Evolutionary conservation across 1,139 yeast genomes (phyloP).

Genomic region (Lodderomyces pseudojiufengensis): DNA sequence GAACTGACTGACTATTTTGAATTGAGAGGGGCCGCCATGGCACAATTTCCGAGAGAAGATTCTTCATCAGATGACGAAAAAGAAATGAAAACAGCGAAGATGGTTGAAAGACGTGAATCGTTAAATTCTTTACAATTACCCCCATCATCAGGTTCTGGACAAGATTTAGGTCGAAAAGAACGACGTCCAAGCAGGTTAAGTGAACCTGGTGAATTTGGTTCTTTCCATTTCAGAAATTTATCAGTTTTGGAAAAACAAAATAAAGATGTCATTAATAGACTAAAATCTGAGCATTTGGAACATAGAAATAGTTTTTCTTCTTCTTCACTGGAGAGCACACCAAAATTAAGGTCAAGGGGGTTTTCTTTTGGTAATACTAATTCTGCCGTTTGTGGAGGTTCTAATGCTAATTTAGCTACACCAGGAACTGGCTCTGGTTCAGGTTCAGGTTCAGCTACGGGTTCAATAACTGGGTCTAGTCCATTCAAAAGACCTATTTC

Average conservation of each 20-base stretch:
- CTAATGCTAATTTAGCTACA: background rate
- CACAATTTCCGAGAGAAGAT: conserved; percentile 57
- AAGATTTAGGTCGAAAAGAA: conserved; percentile 49
- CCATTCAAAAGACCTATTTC: conserved; percentile 19
- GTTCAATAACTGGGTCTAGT: background rate
- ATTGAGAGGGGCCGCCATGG: conserved; percentile 75
- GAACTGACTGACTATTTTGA: conserved; percentile 93
- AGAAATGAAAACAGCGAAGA: conserved; percentile 2
- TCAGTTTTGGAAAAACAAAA: conserved; percentile 91
- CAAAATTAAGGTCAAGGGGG: conserved; percentile 35
- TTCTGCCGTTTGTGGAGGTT: conserved; percentile 9
- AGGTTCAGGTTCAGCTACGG: background rate
- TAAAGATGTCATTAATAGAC: conserved; percentile 82
- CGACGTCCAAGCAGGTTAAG: conserved; percentile 66
- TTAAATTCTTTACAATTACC: conserved; percentile 9
- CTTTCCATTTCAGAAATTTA: conserved; percentile 84
- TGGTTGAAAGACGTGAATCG: conserved; percentile 8
- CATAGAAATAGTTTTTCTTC: conserved; percentile 41
- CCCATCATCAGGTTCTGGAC: conserved; percentile 17
- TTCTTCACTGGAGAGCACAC: conserved; percentile 42
- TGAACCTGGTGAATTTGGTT: conserved; percentile 84
- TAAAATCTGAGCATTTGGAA: conserved; percentile 78
- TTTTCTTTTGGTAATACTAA: conserved; percentile 27
- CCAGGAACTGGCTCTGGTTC: no score
- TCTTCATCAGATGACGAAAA: conserved; percentile 8